Percentiles rank a stretch among this genome's conserved stretches.
Conservation (phyloP, 257 asterid genomes). For the Prunella vulgaris region DNA sequence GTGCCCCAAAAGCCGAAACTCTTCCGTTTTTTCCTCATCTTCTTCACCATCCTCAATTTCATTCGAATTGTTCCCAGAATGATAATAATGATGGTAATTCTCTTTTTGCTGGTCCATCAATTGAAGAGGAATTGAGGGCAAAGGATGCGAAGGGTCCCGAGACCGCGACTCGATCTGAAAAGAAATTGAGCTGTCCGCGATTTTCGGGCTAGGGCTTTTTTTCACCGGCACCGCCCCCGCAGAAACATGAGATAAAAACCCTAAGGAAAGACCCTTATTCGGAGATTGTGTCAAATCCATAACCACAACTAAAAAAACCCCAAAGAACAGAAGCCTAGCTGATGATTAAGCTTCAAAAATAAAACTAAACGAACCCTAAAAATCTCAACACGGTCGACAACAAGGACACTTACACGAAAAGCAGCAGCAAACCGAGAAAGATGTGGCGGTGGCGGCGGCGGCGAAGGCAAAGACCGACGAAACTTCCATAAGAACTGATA, state of each 20-base stretch:
- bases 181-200: slow-evolving; percentile 47
- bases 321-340: neutral
- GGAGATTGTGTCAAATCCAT: slow-evolving; percentile 67
- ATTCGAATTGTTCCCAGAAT: slow-evolving; percentile 13
- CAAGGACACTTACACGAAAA: slow-evolving; percentile 27
- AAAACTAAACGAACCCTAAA: slow-evolving; percentile 4
- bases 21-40: slow-evolving; percentile 46
- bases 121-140: slow-evolving; percentile 59
- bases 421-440: slow-evolving; percentile 9
- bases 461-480: slow-evolving; percentile 16
- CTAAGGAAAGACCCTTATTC: slow-evolving; percentile 47
- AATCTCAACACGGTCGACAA: slow-evolving; percentile 13
- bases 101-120: slow-evolving; percentile 59
- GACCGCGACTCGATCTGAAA: slow-evolving; percentile 60
- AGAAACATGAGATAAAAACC: slow-evolving; percentile 57
- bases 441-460: neutral
- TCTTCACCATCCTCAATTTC: slow-evolving; percentile 22
- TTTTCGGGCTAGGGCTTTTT: slow-evolving; percentile 28
- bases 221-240: slow-evolving; percentile 19
- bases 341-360: neutral
- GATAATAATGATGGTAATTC: slow-evolving; percentile 14
- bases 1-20: slow-evolving; percentile 66
- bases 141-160: slow-evolving; percentile 32
- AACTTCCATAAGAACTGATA: slow-evolving; percentile 27
- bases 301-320: neutral